These are phyloP conservation scores for Solanum bukasovii DNA, from an alignment of 257 asterid genomes.

Conservation along the genomic window DNA sequence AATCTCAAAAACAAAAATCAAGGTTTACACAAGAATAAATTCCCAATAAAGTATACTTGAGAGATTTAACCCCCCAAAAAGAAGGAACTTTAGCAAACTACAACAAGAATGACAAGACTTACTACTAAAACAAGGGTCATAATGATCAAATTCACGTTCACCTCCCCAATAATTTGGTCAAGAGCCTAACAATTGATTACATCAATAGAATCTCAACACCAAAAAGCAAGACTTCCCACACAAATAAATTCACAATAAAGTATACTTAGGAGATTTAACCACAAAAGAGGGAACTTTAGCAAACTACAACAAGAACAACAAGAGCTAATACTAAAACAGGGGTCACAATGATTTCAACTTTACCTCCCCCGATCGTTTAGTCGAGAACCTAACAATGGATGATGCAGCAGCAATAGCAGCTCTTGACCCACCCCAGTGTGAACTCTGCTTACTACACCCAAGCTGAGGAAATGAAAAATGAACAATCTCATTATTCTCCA, in stretches of 20 bases:
- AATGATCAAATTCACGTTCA: not conserved
- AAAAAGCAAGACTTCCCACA: not conserved
- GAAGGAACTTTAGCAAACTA: not conserved
- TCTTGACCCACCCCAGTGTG: slow-evolving; percentile 30
- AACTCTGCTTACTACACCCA: slow-evolving; percentile 7
- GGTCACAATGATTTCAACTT: not conserved
- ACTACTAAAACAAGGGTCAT: not conserved
- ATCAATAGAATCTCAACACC: not conserved
- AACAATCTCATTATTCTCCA: slow-evolving; percentile 78
- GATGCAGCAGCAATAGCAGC: slow-evolving; percentile 22
- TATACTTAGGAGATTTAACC: not conserved
- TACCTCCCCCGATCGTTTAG: slow-evolving; percentile 81
- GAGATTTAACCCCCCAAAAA: not conserved
- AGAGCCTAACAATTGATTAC: slow-evolving; percentile 20
- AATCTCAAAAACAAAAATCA: not conserved
- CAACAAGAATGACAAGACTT: not conserved
- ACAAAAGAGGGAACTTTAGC: not conserved
- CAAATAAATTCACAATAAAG: not conserved
- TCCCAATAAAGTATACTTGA: not conserved
- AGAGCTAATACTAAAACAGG: not conserved
- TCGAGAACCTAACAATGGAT: slow-evolving; percentile 69
- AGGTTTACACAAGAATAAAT: not conserved
- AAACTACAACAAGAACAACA: not conserved
- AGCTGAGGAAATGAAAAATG: slow-evolving; percentile 51
- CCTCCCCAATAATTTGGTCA: slow-evolving; percentile 64